Conservation (phyloP, 495 filamentous ascomycete species). For the Pseudomonodictys pantanalensis region DNA sequence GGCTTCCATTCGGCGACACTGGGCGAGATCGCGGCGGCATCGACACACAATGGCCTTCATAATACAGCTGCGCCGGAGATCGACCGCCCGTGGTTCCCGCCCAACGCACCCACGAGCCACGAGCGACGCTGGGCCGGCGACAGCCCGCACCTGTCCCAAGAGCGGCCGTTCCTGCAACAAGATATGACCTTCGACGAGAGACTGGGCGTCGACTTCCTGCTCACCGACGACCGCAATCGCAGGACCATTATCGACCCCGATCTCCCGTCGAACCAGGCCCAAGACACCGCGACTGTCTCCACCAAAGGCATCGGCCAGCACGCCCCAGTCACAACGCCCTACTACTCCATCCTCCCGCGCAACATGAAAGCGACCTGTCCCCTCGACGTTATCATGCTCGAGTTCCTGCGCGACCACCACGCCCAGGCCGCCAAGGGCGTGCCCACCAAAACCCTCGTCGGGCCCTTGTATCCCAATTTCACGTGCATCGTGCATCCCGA, state of each 20-base stretch:
- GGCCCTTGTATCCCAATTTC: slow-evolving; percentile 72
- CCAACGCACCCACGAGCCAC: slow-evolving; percentile 30
- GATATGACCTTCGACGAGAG: slow-evolving; percentile 57
- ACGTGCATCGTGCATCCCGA: slow-evolving; percentile 70
- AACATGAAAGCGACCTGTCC: slow-evolving; percentile 66
- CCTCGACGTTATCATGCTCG: slow-evolving; percentile 69
- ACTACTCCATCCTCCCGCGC: slow-evolving; percentile 49
- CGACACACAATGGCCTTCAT: slow-evolving; percentile 12
- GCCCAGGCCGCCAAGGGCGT: slow-evolving; percentile 61
- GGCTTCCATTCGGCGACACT: slow-evolving; percentile 5
- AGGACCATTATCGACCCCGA: slow-evolving; percentile 9
- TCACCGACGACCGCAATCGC: slow-evolving; percentile 45
- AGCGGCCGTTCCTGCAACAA: slow-evolving; percentile 45
- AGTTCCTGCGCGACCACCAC: slow-evolving; percentile 69
- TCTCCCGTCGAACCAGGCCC: slow-evolving; percentile 8
- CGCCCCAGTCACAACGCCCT: slow-evolving; percentile 33
- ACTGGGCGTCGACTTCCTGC: slow-evolving; percentile 66
- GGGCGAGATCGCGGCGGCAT: background rate
- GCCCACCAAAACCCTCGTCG: slow-evolving; percentile 58
- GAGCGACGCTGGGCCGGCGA: slow-evolving; percentile 30
- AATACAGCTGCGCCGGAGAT: slow-evolving; percentile 6
- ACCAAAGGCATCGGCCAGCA: slow-evolving; percentile 37
- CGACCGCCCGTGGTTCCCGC: slow-evolving; percentile 31
- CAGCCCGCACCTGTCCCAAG: slow-evolving; percentile 43
- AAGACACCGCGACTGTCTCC: slow-evolving; percentile 25